These are phyloP conservation scores for Galeopsis tetrahit DNA, from an alignment of 257 asterid genomes.

Conservation along the genomic window DNA sequence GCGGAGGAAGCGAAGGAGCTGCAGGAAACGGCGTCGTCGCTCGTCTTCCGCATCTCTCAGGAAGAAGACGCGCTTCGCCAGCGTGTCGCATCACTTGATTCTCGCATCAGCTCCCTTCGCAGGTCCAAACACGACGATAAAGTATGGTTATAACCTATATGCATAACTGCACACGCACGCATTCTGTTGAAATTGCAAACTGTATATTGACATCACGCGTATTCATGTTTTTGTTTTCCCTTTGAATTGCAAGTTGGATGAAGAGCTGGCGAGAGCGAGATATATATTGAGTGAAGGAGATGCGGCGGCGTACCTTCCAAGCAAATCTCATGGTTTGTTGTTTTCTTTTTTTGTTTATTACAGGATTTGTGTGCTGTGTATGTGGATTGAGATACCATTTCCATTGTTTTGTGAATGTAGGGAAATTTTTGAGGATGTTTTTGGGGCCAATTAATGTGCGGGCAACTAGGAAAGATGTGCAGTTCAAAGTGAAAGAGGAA, in stretches of 20 bases:
- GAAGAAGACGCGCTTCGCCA: slow-evolving; percentile 92
- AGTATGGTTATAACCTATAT: slow-evolving; percentile 39
- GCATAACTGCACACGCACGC: slow-evolving; percentile 33
- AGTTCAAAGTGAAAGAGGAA: slow-evolving; percentile 95
- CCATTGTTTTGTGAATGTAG: slow-evolving; percentile 46
- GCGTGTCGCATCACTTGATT: slow-evolving; percentile 74
- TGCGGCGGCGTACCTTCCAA: slow-evolving; percentile 94
- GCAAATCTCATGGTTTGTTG: slow-evolving; percentile 81
- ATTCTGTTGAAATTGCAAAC: slow-evolving; percentile 10
- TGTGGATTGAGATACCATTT: slow-evolving; percentile 26
- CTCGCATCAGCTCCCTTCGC: slow-evolving; percentile 64
- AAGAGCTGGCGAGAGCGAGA: slow-evolving; percentile 73
- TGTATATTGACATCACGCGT: slow-evolving; percentile 11
- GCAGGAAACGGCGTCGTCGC: slow-evolving; percentile 86
- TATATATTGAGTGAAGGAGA: slow-evolving; percentile 90
- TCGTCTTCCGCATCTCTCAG: slow-evolving; percentile 67
- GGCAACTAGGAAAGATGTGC: slow-evolving; percentile 93
- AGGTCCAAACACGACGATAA: slow-evolving; percentile 55
- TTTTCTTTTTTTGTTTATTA: slow-evolving; percentile 12
- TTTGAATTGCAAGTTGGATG: slow-evolving; percentile 64
- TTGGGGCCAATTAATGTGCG: slow-evolving; percentile 96
- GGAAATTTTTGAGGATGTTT: slow-evolving; percentile 92
- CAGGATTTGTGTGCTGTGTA: slow-evolving; percentile 18
- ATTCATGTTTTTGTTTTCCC: not conserved
- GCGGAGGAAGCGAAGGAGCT: slow-evolving; percentile 90